Evolutionary conservation across 495 filamentous ascomycete genomes (phyloP).

Genomic region (Apodospora peruviana): DNA sequence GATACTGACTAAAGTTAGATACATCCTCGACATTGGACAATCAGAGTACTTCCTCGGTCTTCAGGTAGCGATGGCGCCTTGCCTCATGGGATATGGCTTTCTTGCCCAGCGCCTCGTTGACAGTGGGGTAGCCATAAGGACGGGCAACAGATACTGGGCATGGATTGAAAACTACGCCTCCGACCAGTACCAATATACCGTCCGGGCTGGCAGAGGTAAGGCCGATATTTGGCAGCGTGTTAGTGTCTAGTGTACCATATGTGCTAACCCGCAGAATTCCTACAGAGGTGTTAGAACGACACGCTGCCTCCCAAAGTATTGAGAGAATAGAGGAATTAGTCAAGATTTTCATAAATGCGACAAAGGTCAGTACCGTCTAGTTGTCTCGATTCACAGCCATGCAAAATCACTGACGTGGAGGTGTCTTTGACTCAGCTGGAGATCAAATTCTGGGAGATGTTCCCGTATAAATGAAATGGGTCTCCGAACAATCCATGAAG

Average conservation of each 20-base stretch:
- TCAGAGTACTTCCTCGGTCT: conserved; percentile 80
- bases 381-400: too few relatives aligned
- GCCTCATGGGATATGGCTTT: conserved; percentile 77
- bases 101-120: conserved; percentile 63
- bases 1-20: conserved; percentile 40
- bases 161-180: conserved; percentile 87
- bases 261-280: conserved; percentile 18
- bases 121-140: conserved; percentile 48
- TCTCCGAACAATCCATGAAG: neutral
- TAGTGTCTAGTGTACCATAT: conserved; percentile 1
- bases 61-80: conserved; percentile 78
- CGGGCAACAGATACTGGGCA: conserved; percentile 77
- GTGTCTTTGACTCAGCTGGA: conserved; percentile 69
- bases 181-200: conserved; percentile 67
- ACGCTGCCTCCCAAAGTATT: conserved; percentile 64
- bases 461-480: neutral
- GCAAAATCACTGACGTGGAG: conserved; percentile 20
- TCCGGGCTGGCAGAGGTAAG: conserved; percentile 60
- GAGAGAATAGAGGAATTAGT: conserved; percentile 74
- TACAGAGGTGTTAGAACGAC: conserved; percentile 64
- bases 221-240: conserved; percentile 13
- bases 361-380: conserved; percentile 48
- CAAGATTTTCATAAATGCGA: conserved; percentile 77
- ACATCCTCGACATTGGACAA: conserved; percentile 82
- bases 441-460: conserved; percentile 85